These are phyloP conservation scores for Saccharomyces hybrid DNA, from an alignment of 1,139 yeast species.

Conservation along the genomic window DNA sequence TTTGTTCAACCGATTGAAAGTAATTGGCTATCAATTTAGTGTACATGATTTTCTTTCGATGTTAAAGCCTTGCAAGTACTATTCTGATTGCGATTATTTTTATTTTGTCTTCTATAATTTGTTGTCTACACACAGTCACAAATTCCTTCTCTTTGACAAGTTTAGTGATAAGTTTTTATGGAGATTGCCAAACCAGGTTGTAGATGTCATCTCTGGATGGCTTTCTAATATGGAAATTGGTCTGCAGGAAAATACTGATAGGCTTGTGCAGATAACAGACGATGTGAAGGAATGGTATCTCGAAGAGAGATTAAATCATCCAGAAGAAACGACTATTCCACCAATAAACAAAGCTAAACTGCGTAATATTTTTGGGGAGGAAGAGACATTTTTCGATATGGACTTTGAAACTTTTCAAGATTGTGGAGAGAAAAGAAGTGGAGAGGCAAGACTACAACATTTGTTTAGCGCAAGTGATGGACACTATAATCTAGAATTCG, in stretches of 20 bases:
- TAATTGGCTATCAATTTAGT: constrained; percentile 8
- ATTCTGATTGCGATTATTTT: constrained; percentile 7
- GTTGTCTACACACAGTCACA: neutral
- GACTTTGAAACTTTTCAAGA: neutral
- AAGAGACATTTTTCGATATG: neutral
- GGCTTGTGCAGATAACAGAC: neutral
- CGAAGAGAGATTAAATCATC: neutral
- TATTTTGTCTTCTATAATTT: constrained; percentile 14
- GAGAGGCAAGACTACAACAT: neutral
- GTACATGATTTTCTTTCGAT: constrained; percentile 13
- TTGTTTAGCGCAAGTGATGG: neutral
- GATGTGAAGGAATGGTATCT: neutral
- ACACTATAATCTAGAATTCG: neutral
- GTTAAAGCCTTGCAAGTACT: constrained; percentile 10
- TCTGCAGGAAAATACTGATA: neutral
- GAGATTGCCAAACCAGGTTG: neutral
- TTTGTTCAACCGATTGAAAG: constrained; percentile 1
- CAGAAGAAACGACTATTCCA: neutral
- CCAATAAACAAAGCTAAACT: neutral
- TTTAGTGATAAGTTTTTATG: neutral
- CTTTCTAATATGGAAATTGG: neutral
- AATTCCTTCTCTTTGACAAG: constrained; percentile 1
- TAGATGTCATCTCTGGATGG: neutral
- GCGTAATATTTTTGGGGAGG: neutral
- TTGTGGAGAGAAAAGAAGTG: neutral